Base-by-base conservation (phyloP, 805 yeast genomes). In the Cyberlindnera veronae region DNA sequence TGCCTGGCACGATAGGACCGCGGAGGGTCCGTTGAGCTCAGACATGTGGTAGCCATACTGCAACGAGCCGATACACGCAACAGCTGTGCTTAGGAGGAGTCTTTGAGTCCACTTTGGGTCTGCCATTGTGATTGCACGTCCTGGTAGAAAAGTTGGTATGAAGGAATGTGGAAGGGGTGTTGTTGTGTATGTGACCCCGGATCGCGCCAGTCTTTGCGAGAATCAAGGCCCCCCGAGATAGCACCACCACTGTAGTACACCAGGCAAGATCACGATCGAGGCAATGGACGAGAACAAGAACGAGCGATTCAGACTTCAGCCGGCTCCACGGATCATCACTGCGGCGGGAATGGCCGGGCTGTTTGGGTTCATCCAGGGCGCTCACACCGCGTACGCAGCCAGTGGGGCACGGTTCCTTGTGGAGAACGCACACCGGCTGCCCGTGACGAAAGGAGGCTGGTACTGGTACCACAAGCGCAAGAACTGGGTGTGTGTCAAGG, bases 41-140 rank as follows among this genome's bases (percentile, higher is more conserved):
- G 96, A 83, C 83, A 91, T 81, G 60, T 93, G 98, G 60, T 85
- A 88, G 1, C 99, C 99, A 61, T 83, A 93, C 61, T 89, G 97
- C 11, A 90, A 67, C 2, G 95, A 77, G 2, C 90, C 89, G 18
- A 88, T 55, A 50, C 95, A 84, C 6, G 81, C 78, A 11, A 84
- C 77, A 1, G 71, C 55, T 2, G 77, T 75, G 3, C 79, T 62
- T 9, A 62, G 39, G 2, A 78, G 41, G 34, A 81, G 62, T 24
- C 56, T 45, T 11, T 21, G 28, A 2, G 53, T 48, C 51, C 49
- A 50, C 2, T 50, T 39, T 26, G 41, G 36, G 22, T 45, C 45
- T 5, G 37, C 21, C 45, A 37, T 38, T 5, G 28, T 17, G 11
- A 7, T 10, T 7, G 16, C 12, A 11, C 21, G n/a, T 19, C n/a